phyloP scores from a whole-genome alignment of 768 basidiomycete species.

The Exidia glandulosa region DNA sequence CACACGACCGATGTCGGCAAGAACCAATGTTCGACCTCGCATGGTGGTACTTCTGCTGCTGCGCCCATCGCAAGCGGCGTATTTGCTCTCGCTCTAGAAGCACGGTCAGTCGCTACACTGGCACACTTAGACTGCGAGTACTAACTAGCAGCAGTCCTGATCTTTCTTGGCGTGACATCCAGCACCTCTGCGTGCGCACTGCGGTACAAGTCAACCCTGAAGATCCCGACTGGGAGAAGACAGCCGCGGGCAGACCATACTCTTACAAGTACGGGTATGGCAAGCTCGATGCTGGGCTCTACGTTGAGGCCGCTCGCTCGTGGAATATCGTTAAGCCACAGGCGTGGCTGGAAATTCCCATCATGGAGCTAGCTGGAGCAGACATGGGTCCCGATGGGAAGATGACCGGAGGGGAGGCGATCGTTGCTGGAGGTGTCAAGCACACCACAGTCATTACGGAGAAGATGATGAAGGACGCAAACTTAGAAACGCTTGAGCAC shows the following conservation, averaged over 20 bases:
- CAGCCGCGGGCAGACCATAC: constrained; percentile 52
- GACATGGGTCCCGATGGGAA: constrained; percentile 41
- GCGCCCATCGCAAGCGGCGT: constrained; percentile 95
- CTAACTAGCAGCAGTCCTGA: constrained; percentile 52
- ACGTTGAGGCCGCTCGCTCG: constrained; percentile 65
- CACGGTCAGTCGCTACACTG: constrained; percentile 41
- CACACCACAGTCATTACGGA: constrained; percentile 57
- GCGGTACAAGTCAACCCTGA: constrained; percentile 71
- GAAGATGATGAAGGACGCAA: constrained; percentile 55
- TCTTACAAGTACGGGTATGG: constrained; percentile 97
- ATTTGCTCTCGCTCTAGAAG: constrained; percentile 80
- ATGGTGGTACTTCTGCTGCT: constrained; percentile 96
- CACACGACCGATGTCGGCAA: constrained; percentile 91
- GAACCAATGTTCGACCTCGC: constrained; percentile 64
- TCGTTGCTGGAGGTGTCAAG: constrained; percentile 51
- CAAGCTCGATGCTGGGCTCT: constrained; percentile 68
- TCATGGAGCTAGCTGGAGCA: constrained; percentile 54
- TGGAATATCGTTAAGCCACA: constrained; percentile 93
- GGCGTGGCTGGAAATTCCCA: constrained; percentile 72
- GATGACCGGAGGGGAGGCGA: constrained; percentile 55
- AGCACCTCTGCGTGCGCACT: constrained; percentile 74
- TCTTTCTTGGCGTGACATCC: constrained; percentile 92
- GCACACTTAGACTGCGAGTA: neutral
- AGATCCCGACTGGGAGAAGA: constrained; percentile 91
- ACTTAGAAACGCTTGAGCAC: constrained; percentile 86